Evolutionary conservation across 305 asterid species (phyloP).

Genomic region (Rubia peregrina): DNA sequence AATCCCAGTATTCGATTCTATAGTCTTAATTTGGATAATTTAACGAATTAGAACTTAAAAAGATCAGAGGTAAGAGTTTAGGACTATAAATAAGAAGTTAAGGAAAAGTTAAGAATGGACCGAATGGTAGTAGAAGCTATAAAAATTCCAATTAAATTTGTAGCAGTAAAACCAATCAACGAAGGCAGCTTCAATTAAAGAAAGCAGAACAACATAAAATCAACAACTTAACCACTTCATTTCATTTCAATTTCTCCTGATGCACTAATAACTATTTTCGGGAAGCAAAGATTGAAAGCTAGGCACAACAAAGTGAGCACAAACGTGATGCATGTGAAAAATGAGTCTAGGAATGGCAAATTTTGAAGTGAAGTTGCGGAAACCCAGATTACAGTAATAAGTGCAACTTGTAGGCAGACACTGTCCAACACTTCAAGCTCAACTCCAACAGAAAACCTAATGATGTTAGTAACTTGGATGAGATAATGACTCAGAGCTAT

Average conservation of each 20-base stretch:
- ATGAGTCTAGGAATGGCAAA: not conserved
- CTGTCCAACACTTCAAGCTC: not conserved
- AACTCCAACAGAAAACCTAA: not conserved
- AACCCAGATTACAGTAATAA: not conserved
- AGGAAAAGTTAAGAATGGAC: not conserved
- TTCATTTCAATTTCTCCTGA: not conserved
- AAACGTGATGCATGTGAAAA: not conserved
- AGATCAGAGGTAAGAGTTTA: not conserved
- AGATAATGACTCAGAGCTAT: not conserved
- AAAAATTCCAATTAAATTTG: not conserved
- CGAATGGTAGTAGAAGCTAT: not conserved
- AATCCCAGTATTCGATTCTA: not conserved
- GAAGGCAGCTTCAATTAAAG: not conserved
- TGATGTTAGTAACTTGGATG: not conserved
- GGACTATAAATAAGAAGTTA: not conserved
- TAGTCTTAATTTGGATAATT: not conserved
- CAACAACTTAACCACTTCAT: not conserved
- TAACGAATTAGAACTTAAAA: not conserved
- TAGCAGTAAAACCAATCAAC: not conserved
- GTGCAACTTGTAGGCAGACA: not conserved
- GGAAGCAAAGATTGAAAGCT: not conserved
- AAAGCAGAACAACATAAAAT: not conserved
- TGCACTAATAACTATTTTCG: not conserved
- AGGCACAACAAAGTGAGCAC: not conserved
- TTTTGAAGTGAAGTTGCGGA: not conserved